phyloP scores from a whole-genome alignment of 352 stramenopile genomes.

The Elongisporangium undulatum region DNA sequence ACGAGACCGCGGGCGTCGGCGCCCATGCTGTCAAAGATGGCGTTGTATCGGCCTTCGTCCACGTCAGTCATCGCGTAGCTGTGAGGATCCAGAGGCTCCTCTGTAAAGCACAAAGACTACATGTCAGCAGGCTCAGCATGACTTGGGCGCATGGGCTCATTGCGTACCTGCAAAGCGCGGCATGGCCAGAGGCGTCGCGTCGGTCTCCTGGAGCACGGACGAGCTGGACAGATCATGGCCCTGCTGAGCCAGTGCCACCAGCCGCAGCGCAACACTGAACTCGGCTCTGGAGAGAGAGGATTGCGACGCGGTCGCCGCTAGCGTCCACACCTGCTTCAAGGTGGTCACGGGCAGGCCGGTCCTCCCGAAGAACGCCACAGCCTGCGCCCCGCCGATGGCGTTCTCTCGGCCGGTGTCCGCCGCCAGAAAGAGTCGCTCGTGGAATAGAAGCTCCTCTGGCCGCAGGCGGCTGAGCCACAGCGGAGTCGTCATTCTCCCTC shows the following conservation, averaged over 20 bases:
- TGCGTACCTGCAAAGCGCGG: constrained; percentile 13
- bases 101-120: constrained; percentile 1
- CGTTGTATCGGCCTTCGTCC: constrained; percentile 17
- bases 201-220: not conserved
- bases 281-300: constrained; percentile 7
- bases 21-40: constrained; percentile 17
- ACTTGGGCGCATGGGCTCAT: not conserved
- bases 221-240: constrained; percentile 12
- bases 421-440: constrained; percentile 24
- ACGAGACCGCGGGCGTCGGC: constrained; percentile 7
- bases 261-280: constrained; percentile 21
- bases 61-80: constrained; percentile 11
- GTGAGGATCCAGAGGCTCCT: constrained; percentile 12
- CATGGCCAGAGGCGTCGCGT: constrained; percentile 3
- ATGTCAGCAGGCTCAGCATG: not conserved
- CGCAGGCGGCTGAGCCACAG: not conserved
- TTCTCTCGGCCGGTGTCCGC: constrained; percentile 13
- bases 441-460: not conserved
- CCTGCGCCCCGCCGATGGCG: constrained; percentile 14
- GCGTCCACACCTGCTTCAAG: constrained; percentile 30
- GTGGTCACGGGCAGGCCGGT: constrained; percentile 17
- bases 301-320: constrained; percentile 14
- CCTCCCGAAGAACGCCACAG: constrained; percentile 22
- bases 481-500: not conserved
- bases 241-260: constrained; percentile 24